These are phyloP conservation scores for Botryotinia convoluta DNA, from an alignment of 2,329 filamentous ascomycete species.

Conservation along the genomic window DNA sequence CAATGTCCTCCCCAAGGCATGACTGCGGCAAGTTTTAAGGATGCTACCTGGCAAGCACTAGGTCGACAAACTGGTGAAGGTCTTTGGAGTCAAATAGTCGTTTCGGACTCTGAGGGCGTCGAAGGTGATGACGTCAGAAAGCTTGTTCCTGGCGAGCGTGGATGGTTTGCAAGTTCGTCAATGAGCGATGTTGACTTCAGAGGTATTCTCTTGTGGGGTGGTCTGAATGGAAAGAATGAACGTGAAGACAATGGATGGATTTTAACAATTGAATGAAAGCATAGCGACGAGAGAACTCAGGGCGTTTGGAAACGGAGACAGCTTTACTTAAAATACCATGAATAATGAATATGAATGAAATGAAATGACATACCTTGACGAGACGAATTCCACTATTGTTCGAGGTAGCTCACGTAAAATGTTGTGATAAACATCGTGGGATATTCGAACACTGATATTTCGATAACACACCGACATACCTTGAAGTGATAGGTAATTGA, in stretches of 20 bases:
- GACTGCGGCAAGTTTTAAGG: slow-evolving; percentile 53
- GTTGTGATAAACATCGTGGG: background rate
- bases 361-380: background rate
- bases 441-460: background rate
- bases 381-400: background rate
- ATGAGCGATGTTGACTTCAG: slow-evolving; percentile 59
- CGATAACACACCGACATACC: background rate
- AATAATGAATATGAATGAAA: slow-evolving; percentile 8
- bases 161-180: slow-evolving; percentile 56
- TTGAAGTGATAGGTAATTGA: background rate
- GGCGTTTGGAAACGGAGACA: background rate
- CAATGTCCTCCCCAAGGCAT: slow-evolving; percentile 56
- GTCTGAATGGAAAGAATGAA: slow-evolving; percentile 50
- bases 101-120: slow-evolving; percentile 46
- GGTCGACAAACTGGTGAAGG: slow-evolving; percentile 56
- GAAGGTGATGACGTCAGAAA: slow-evolving; percentile 44
- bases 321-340: background rate
- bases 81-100: slow-evolving; percentile 56
- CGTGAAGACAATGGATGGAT: slow-evolving; percentile 64
- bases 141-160: slow-evolving; percentile 51
- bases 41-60: slow-evolving; percentile 53
- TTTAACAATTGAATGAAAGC: slow-evolving; percentile 48
- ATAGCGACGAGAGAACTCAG: background rate
- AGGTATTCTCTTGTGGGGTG: slow-evolving; percentile 60
- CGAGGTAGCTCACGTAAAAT: background rate